A percentile compares a stretch with the other conserved stretches of the same genome.
phyloP scores from a whole-genome alignment of 306 rosid genomes.

The Acacia acuminata region DNA sequence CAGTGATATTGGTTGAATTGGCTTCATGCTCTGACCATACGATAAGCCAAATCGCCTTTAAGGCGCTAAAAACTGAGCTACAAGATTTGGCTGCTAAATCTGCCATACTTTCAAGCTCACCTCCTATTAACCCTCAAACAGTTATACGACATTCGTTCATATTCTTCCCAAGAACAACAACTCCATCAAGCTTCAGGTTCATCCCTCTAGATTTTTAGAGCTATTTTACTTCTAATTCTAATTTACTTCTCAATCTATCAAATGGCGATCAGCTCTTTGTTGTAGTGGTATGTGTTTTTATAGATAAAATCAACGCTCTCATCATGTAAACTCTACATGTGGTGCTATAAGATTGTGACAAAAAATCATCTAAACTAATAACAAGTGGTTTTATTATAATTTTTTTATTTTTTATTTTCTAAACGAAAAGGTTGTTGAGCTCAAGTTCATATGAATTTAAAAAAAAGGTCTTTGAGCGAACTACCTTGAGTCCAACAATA shows the following conservation, averaged over 20 bases:
- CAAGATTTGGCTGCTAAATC: not conserved
- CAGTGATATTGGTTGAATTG: not conserved
- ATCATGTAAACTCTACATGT: not conserved
- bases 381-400: too few species aligned
- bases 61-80: not conserved
- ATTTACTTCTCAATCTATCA: too few species aligned
- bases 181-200: not conserved
- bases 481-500: too few species aligned
- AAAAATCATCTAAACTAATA: too few species aligned
- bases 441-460: too few species aligned
- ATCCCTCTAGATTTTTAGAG: not conserved
- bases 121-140: not conserved
- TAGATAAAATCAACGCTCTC: too few species aligned
- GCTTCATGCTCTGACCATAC: not conserved
- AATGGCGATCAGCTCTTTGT: too few species aligned
- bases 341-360: not conserved
- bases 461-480: too few species aligned
- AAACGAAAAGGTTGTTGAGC: too few species aligned
- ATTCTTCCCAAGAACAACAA: not conserved
- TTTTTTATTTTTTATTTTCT: too few species aligned
- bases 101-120: not conserved
- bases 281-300: too few species aligned
- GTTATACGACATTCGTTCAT: not conserved
- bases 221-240: too few species aligned
- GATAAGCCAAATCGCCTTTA: not conserved